Conservation (phyloP, 306 rosid genomes). For the Cicer yamashitae region DNA sequence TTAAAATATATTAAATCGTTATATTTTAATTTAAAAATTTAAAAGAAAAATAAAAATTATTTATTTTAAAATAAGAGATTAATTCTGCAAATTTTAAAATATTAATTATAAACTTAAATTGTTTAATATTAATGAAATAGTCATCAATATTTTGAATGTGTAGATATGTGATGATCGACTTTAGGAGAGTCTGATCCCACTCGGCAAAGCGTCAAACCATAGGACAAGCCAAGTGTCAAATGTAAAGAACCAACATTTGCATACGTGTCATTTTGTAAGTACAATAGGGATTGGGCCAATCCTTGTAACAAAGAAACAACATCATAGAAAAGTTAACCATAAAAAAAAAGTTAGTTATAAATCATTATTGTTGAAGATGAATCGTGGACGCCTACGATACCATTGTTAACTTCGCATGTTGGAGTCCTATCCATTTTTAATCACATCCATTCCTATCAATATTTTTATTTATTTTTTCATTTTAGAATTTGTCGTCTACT, state of each 20-base stretch:
- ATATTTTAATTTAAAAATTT: too few species aligned
- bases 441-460: neutral
- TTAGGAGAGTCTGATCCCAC: neutral
- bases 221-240: slow-evolving; percentile 36
- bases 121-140: too few species aligned
- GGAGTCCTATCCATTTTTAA: slow-evolving; percentile 2
- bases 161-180: too few species aligned
- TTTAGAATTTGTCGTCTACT: neutral
- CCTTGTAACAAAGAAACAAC: slow-evolving; percentile 35
- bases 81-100: too few species aligned
- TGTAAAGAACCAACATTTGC: neutral
- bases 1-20: too few species aligned
- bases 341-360: neutral
- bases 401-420: slow-evolving; percentile 1
- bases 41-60: too few species aligned
- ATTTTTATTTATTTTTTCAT: too few species aligned
- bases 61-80: too few species aligned
- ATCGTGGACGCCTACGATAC: slow-evolving; percentile 47
- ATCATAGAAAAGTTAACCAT: neutral
- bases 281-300: neutral
- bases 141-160: too few species aligned
- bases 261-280: slow-evolving; percentile 26
- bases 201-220: too few species aligned
- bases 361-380: neutral
- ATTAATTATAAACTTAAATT: too few species aligned